Evolutionary conservation across 345 rosid genomes (phyloP).

Genomic region (Rhodamnia rubescens): DNA sequence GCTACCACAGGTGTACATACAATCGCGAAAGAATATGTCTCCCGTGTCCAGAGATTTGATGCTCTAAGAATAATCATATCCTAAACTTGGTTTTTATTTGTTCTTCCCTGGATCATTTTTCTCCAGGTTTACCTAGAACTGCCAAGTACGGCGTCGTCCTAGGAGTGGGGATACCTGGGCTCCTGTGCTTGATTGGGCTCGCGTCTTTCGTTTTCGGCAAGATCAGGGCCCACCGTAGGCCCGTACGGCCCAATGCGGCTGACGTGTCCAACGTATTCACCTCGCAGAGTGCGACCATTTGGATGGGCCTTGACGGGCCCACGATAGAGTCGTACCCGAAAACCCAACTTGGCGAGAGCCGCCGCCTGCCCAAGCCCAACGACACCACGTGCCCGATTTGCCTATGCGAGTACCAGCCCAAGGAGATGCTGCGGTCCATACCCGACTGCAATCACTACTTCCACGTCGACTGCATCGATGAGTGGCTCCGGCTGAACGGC

Average conservation of each 20-base stretch:
- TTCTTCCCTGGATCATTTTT: background rate
- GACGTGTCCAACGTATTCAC: background rate
- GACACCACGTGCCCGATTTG: constrained; percentile 10
- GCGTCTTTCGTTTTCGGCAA: background rate
- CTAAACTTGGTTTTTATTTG: background rate
- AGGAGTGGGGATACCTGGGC: constrained; percentile 5
- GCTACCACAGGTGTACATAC: background rate
- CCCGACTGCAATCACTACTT: constrained; percentile 12
- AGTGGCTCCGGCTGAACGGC: constrained; percentile 5
- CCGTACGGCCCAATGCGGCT: background rate
- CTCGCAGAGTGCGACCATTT: background rate
- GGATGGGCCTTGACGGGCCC: background rate
- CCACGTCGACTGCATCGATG: constrained; percentile 5
- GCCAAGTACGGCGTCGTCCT: constrained; percentile 8
- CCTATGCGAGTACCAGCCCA: constrained; percentile 6
- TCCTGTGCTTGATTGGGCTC: constrained; percentile 2
- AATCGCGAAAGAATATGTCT: background rate
- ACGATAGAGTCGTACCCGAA: constrained; percentile 7
- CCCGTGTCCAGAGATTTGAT: background rate
- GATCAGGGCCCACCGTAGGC: background rate
- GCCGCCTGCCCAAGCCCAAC: constrained; percentile 2
- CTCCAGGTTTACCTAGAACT: constrained; percentile 6
- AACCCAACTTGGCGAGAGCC: constrained; percentile 5
- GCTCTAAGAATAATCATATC: background rate
- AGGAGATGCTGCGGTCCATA: constrained; percentile 7